Evolutionary conservation across 352 stramenopile species (phyloP).

Genomic region (Pelagophyceae sp.): DNA sequence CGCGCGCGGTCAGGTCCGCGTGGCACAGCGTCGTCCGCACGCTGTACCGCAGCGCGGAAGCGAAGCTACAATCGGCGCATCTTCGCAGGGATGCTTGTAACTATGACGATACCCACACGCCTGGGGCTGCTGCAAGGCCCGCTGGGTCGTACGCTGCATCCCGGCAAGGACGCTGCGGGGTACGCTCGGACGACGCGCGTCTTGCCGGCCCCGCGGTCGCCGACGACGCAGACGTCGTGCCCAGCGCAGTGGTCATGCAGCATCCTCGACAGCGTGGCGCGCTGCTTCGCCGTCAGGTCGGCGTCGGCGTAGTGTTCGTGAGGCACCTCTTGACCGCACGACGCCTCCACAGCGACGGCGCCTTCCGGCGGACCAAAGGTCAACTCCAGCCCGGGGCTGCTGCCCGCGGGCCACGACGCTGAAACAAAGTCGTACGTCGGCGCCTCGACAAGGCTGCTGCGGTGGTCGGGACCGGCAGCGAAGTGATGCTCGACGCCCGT

Average conservation of each 20-base stretch:
- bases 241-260: conserved; percentile 61
- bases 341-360: background rate
- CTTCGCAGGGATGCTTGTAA: no score
- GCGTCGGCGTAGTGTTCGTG: background rate
- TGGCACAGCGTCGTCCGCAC: conserved; percentile 4
- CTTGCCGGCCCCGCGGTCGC: conserved; percentile 51
- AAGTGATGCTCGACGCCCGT: no score
- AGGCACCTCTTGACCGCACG: background rate
- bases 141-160: background rate
- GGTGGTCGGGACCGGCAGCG: no score
- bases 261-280: conserved; percentile 52
- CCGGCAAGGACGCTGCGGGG: background rate
- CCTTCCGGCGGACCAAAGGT: no score
- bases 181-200: background rate
- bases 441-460: background rate
- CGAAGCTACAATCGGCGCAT: no score
- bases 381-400: no score
- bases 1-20: conserved; percentile 74
- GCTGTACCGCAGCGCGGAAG: background rate
- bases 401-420: no score
- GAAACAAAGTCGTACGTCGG: background rate
- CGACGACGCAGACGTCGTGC: conserved; percentile 63
- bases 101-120: no score
- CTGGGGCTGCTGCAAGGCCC: no score
- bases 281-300: conserved; percentile 23